A percentile compares a stretch with the other conserved stretches of the same genome.
Evolutionary conservation across 2,329 filamentous ascomycete species (phyloP).

Genomic region (Phyllosticta citribraziliensis): DNA sequence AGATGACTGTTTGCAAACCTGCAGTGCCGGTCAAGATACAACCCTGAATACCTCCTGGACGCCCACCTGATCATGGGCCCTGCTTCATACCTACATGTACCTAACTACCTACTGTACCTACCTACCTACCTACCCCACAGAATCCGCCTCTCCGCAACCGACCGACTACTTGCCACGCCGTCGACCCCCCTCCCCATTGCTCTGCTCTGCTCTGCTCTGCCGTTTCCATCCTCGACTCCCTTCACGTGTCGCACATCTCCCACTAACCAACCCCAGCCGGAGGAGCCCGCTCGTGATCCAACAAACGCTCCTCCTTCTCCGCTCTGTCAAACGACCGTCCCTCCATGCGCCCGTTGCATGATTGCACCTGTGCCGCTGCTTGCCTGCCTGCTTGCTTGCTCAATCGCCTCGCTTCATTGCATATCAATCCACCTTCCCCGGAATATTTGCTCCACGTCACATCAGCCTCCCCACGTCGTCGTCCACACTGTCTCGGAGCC

Average conservation of each 20-base stretch:
- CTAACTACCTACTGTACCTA: background rate
- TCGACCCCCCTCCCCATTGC: background rate
- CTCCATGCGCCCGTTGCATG: background rate
- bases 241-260: background rate
- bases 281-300: conserved; percentile 6
- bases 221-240: conserved; percentile 1
- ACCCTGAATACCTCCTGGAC: background rate
- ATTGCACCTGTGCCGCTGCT: background rate
- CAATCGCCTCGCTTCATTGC: background rate
- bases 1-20: conserved; percentile 5
- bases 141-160: conserved; percentile 3
- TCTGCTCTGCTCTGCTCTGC: background rate
- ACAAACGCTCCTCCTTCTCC: background rate
- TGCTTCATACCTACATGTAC: background rate
- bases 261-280: conserved; percentile 1
- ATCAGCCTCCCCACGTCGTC: background rate
- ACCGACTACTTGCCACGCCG: background rate
- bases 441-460: background rate
- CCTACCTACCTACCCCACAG: conserved; percentile 1
- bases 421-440: background rate
- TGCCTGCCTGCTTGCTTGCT: background rate
- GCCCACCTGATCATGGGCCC: background rate
- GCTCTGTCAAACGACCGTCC: background rate
- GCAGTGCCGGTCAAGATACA: background rate
- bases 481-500: background rate